Evolutionary conservation across 2,329 filamentous ascomycete species (phyloP), one percentile per base, ranked within the genome.

Genomic region (Sarocladium brachiariae): DNA sequence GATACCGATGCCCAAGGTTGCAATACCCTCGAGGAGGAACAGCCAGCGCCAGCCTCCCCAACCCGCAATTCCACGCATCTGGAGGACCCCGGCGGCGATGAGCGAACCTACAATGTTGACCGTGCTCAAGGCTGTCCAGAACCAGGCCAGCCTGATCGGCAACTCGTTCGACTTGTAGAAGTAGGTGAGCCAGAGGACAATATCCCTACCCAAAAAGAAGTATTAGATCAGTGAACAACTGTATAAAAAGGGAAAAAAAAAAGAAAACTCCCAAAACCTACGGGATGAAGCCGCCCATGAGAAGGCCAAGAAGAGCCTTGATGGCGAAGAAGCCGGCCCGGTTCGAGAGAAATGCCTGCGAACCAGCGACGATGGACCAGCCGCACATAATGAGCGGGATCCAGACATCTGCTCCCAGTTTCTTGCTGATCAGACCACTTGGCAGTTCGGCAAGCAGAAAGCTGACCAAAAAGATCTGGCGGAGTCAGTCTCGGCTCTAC

Each of bases 141-240:
- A 89, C 80, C 56, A 80, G 10, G 61, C 79, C 16, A 90, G 67
- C 1, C 87, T 77, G 10, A 77, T 75, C 0, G 86, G 84, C 0
- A 91, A 70, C 61, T 90, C 87, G 49, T 74, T 74, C 1, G 80
- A 80, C 41, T 80, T 89, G 68, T 89, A 91, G 65, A 85, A 91
- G 64, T 90, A 90, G 3, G 80, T 83, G 4, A 89, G 70, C 64
- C 84, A 89, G 0, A 86, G 68, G 13, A 86, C 76, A 19, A 80
- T 79, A 53, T 68, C 59, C 18, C 62, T 63, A 1, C 13, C 8
- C 1, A 8, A 4, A 45, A 4, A 24, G 37, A 9, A 41, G 39
- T 19, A 2, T 41, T 39, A n/a, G n/a, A n/a, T n/a, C n/a, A n/a
- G n/a, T n/a, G n/a, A n/a, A n/a, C n/a, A n/a, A n/a, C n/a, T n/a